These are phyloP conservation scores for Pontederia crassipes DNA, from an alignment of 176 grass and related monocot species.

Conservation along the genomic window DNA sequence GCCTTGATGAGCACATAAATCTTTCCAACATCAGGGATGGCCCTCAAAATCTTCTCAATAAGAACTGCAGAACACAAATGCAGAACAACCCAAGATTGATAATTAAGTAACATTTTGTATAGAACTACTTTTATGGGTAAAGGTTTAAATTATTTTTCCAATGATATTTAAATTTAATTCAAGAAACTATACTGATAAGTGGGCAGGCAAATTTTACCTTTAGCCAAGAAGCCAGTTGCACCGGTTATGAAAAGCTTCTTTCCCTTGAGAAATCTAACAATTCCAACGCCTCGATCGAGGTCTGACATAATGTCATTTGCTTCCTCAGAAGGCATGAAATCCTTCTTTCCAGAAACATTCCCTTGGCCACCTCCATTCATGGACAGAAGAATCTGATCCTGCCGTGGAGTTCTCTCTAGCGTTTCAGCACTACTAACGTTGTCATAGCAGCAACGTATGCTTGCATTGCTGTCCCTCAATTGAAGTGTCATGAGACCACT, in stretches of 20 bases:
- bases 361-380: neutral
- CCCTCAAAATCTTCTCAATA: conserved; percentile 83
- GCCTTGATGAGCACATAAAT: conserved; percentile 90
- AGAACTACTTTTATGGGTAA: neutral
- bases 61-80: conserved; percentile 34
- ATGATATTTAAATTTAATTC: neutral
- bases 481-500: too few species aligned
- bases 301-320: neutral
- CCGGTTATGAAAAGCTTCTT: conserved; percentile 90
- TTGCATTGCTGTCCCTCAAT: too few species aligned
- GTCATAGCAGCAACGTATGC: too few species aligned
- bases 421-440: too few species aligned
- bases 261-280: conserved; percentile 46
- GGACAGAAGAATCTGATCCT: too few species aligned
- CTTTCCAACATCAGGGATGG: conserved; percentile 61
- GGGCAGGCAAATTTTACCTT: conserved; percentile 31
- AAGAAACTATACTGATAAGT: neutral
- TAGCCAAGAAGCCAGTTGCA: conserved; percentile 79
- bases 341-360: neutral
- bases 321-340: conserved; percentile 1
- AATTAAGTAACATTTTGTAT: neutral
- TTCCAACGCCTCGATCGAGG: conserved; percentile 32
- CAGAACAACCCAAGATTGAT: neutral
- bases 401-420: too few species aligned
- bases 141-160: neutral